These are phyloP conservation scores for Oryza brachyantha DNA, from an alignment of 176 grass and related monocot genomes.

Conservation along the genomic window DNA sequence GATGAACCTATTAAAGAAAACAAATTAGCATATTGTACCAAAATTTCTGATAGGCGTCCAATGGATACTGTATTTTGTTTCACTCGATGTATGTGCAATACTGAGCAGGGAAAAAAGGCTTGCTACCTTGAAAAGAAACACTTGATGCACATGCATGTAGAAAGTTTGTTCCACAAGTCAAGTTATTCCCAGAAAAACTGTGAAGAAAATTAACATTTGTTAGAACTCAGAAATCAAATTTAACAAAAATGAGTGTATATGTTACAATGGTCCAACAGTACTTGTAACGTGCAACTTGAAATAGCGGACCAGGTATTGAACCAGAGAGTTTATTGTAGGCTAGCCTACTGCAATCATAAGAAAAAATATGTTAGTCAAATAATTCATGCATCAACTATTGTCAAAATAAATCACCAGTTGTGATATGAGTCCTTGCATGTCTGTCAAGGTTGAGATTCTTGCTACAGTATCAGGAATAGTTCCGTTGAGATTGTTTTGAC, in stretches of 20 bases:
- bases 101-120: slow-evolving; percentile 6
- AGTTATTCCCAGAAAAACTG: slow-evolving; percentile 93
- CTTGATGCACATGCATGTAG: slow-evolving; percentile 67
- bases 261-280: slow-evolving; percentile 37
- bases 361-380: slow-evolving; percentile 33
- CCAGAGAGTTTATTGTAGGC: slow-evolving; percentile 86
- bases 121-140: slow-evolving; percentile 64
- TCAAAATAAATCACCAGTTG: slow-evolving; percentile 17
- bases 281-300: slow-evolving; percentile 97
- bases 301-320: slow-evolving; percentile 75
- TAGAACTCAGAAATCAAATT: slow-evolving; percentile 8
- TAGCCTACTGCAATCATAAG: slow-evolving; percentile 58
- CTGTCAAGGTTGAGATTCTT: slow-evolving; percentile 63
- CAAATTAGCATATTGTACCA: slow-evolving; percentile 1
- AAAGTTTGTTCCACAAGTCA: slow-evolving; percentile 78
- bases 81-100: slow-evolving; percentile 24
- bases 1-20: slow-evolving; percentile 52
- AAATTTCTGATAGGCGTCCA: slow-evolving; percentile 7
- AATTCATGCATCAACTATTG: background rate
- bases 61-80: background rate
- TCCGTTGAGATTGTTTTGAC: slow-evolving; percentile 77
- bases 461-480: slow-evolving; percentile 65
- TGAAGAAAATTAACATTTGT: slow-evolving; percentile 41
- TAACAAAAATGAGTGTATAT: slow-evolving; percentile 14
- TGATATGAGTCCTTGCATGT: slow-evolving; percentile 68